Conservation (phyloP, 345 rosid genomes). For the Eucalyptus urophylla region DNA sequence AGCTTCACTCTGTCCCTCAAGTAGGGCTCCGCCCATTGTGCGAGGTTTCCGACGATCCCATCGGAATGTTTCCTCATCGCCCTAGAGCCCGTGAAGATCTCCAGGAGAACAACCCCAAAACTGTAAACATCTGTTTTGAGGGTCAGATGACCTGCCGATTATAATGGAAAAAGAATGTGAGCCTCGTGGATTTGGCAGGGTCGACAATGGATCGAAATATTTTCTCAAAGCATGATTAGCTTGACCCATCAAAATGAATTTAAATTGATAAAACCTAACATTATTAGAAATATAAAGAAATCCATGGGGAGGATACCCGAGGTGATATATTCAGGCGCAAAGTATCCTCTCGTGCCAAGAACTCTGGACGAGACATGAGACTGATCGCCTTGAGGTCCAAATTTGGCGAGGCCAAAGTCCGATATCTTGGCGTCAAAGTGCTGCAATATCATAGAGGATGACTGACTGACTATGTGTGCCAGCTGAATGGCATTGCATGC, state of each 20-base stretch:
- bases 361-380: constrained; percentile 23
- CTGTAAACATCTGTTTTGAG: constrained; percentile 15
- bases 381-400: constrained; percentile 24
- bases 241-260: neutral
- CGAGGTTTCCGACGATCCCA: neutral
- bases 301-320: constrained; percentile 10
- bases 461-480: neutral
- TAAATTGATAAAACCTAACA: neutral
- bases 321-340: constrained; percentile 33
- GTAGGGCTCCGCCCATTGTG: constrained; percentile 8
- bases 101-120: constrained; percentile 23
- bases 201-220: neutral
- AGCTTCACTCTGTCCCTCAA: constrained; percentile 1
- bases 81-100: constrained; percentile 8
- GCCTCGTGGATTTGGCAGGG: neutral
- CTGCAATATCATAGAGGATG: constrained; percentile 5
- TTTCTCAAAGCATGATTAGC: neutral
- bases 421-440: constrained; percentile 33
- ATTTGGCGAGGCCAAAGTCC: constrained; percentile 41
- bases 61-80: constrained; percentile 1
- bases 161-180: neutral
- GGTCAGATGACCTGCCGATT: constrained; percentile 5
- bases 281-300: neutral
- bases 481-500: neutral
- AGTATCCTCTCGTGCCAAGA: constrained; percentile 34